Evolutionary conservation across 139 green algal species (phyloP).

Genomic region (Tetraselmis chui): DNA sequence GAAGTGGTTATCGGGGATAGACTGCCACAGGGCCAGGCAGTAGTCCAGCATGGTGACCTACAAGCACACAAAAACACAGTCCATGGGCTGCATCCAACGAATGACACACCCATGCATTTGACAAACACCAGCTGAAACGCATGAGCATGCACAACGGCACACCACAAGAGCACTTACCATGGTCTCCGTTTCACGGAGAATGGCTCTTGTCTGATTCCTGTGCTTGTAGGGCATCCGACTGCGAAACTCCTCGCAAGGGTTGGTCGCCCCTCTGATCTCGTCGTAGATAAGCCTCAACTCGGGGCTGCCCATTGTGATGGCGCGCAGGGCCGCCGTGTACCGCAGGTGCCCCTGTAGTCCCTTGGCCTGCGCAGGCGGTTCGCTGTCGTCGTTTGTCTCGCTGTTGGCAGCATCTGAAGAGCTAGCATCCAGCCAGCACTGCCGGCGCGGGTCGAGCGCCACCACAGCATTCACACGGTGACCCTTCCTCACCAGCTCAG

Average conservation of each 20-base stretch:
- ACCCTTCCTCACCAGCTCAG: background rate
- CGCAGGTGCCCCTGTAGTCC: background rate
- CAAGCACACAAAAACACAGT: too few relatives aligned
- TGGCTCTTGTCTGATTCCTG: background rate
- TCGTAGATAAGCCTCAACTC: background rate
- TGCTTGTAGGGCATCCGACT: background rate
- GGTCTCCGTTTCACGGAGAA: background rate
- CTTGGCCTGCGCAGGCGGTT: background rate
- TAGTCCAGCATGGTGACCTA: background rate
- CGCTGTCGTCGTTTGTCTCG: background rate
- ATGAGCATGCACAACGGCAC: too few relatives aligned
- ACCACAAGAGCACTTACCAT: too few relatives aligned
- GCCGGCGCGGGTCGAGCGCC: background rate
- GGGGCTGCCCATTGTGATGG: background rate
- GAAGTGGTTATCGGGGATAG: background rate
- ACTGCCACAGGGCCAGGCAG: background rate
- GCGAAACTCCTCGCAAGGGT: background rate
- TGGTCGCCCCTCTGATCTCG: background rate
- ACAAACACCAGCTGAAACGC: too few relatives aligned
- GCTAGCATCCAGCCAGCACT: background rate
- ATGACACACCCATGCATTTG: too few relatives aligned
- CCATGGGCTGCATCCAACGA: too few relatives aligned
- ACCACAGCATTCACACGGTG: background rate
- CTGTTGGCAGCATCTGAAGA: background rate
- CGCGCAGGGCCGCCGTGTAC: background rate